Evolutionary conservation across 345 rosid species (phyloP).

Genomic region (Orychophragmus violaceus): DNA sequence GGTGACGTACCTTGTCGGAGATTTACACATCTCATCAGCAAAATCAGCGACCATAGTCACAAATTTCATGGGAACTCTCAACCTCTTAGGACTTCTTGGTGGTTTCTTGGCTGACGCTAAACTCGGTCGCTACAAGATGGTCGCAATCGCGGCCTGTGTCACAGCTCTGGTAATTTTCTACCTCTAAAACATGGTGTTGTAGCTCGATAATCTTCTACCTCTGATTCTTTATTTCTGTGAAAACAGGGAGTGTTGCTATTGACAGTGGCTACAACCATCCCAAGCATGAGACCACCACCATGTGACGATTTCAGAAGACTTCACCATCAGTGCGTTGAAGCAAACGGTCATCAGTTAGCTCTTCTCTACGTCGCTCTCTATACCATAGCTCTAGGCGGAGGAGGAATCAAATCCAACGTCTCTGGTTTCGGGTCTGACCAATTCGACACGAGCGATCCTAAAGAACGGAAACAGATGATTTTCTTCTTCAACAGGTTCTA

Average conservation of each 20-base stretch:
- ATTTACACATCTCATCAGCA: slow-evolving; percentile 66
- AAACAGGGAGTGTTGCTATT: slow-evolving; percentile 59
- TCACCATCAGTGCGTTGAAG: slow-evolving; percentile 66
- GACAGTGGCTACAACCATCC: slow-evolving; percentile 62
- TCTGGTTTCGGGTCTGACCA: slow-evolving; percentile 95
- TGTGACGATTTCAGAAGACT: slow-evolving; percentile 51
- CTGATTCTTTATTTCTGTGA: too few relatives aligned
- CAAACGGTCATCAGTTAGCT: slow-evolving; percentile 54
- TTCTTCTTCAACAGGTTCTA: slow-evolving; percentile 78
- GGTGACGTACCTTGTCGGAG: slow-evolving; percentile 72
- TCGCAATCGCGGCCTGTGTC: slow-evolving; percentile 55
- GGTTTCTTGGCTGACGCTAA: slow-evolving; percentile 94
- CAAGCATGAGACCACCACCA: slow-evolving; percentile 72
- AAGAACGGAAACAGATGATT: slow-evolving; percentile 70
- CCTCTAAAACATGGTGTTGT: neutral
- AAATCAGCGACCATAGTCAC: slow-evolving; percentile 76
- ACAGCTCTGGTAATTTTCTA: slow-evolving; percentile 50
- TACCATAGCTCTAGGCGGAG: slow-evolving; percentile 73
- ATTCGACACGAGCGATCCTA: slow-evolving; percentile 64
- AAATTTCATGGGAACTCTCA: slow-evolving; percentile 87
- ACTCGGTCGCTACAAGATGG: slow-evolving; percentile 75
- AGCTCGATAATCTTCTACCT: neutral
- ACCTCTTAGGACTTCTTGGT: slow-evolving; percentile 75
- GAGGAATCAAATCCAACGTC: slow-evolving; percentile 89
- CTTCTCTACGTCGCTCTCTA: slow-evolving; percentile 78